Evolutionary conservation across 225 moss, liverwort and hornwort genomes (phyloP), one percentile per base, ranked within the genome.

Genomic region (Anthoceros angustus): DNA sequence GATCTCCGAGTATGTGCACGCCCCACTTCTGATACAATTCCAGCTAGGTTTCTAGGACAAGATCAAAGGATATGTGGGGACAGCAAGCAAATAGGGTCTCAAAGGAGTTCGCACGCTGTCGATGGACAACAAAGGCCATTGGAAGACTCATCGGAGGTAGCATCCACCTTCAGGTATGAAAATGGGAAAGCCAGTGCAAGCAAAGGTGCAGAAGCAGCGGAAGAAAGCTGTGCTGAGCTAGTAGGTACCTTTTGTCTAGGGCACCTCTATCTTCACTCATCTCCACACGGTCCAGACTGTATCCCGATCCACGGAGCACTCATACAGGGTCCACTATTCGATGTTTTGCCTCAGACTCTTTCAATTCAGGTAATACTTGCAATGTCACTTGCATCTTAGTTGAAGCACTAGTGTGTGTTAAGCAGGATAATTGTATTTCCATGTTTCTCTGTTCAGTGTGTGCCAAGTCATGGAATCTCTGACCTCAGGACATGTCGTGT

Each of bases 201-300:
- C n/a, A n/a, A n/a, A n/a, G n/a, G n/a, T n/a, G 73, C 74, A 69
- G 64, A 83, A 62, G 67, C 73, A 71, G 8, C 40, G n/a, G 40
- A 72, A 68, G 25, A 63, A 63, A 39, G 68, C 62, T 55, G 66
- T 65, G 86, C 78, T 63, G 86, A 88, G 72, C 72, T 77, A 65
- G 68, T 75, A 62, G 62, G 74, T 66, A 76, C 70, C 77, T 73
- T 88, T 69, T 92, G 88, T 76, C 75, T 92, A 25, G 92, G 92
- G 62, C 84, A 85, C 65, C 75, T 92, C 63, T 88, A 88, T 74
- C 42, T 92, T 64, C 88, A 84, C 74, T 92, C 92, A 71, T 92
- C 92, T 67, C 92, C 92, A 64, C 75, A 79, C 24, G 72, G 80
- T 63, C 92, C 92, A 64, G 92, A 92, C 77, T 86, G 92, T 72